Base-by-base conservation (phyloP, 768 basidiomycete genomes). In the Chlorophyllum brunneum region DNA sequence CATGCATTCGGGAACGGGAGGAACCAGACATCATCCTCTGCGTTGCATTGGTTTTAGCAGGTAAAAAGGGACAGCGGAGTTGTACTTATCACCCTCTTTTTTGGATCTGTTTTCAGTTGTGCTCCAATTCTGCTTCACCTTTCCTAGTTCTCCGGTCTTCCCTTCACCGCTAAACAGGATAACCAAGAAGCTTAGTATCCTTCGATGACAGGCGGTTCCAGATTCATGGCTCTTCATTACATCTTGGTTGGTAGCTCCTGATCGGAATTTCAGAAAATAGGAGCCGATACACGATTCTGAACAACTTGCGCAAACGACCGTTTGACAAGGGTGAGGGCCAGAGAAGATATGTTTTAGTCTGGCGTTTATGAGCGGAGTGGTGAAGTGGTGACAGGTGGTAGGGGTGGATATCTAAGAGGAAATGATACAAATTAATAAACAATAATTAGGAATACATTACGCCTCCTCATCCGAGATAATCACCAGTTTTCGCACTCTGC, bases 31-130 rank as follows among this genome's bases (percentile, higher is more conserved):
- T 27, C 18, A 29, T 41, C 13, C 26, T 38, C 48, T 38, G 37
- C 9, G 23, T 23, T 44, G 22, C 30, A 33, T n/a, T n/a, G n/a
- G n/a, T n/a, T n/a, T 44, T 44, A 31, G 27, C 38, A 39, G 48
- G 37, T 29, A 30, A 40, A 50, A 39, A 50, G 37, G 38, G 37
- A 39, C 48, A 50, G 5, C 48, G 48, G 48, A 50, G 48, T 50
- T 50, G 48, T 9, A 40, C 38, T 41, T 50, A 40, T 40, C 48
- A 50, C 48, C 48, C 48, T 50, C 48, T 48, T 48, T 38, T 48
- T 8, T 27, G 16, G 26, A 13, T 48, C 16, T 38, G 7, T 18
- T 15, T 23, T 30, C 27, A 29, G 16, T 40, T 18, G 11, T 5
- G 10, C 37, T 30, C 48, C 38, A 31, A 18, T 24, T 39, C 20